Evolutionary conservation across 768 basidiomycete species (phyloP).

Genomic region (Calocybe indica): DNA sequence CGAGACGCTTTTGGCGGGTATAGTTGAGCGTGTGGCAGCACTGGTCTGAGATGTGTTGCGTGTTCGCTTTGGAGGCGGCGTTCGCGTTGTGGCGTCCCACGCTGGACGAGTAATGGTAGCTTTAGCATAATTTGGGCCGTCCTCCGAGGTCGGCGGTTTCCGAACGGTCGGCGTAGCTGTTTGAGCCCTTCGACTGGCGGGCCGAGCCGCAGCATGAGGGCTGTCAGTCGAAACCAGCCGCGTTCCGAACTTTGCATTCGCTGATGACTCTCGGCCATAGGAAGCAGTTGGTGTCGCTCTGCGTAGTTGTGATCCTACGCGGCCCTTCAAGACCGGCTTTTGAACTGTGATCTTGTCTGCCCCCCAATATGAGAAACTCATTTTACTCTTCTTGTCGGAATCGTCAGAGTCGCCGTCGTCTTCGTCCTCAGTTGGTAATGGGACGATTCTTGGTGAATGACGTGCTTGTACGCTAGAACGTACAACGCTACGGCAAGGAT

Average conservation of each 20-base stretch:
- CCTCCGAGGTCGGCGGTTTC: conserved; percentile 50
- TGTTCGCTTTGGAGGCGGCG: conserved; percentile 46
- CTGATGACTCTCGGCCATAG: conserved; percentile 77
- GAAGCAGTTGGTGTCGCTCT: conserved; percentile 35
- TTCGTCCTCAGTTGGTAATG: conserved; percentile 60
- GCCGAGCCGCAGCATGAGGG: conserved; percentile 34
- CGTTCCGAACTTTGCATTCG: conserved; percentile 90
- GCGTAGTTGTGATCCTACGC: conserved; percentile 35
- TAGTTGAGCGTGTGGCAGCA: conserved; percentile 40
- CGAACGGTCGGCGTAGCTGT: conserved; percentile 37
- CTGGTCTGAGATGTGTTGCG: conserved; percentile 74
- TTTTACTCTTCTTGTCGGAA: conserved; percentile 86
- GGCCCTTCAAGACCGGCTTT: conserved; percentile 60
- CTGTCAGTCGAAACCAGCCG: conserved; percentile 67
- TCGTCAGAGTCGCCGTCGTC: conserved; percentile 66
- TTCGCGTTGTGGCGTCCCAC: conserved; percentile 63
- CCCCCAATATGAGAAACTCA: conserved; percentile 94
- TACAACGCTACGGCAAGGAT: conserved; percentile 45
- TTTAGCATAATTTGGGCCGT: conserved; percentile 56
- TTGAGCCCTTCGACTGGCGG: conserved; percentile 58
- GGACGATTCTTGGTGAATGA: conserved; percentile 59
- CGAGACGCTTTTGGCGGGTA: conserved; percentile 38
- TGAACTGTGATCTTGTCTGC: conserved; percentile 88
- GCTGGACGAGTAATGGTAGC: conserved; percentile 72
- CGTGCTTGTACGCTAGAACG: conserved; percentile 61